A percentile compares a stretch with the other conserved stretches of the same genome.
Evolutionary conservation across 306 rosid species (phyloP).

Genomic region (Mimosa bimucronata): DNA sequence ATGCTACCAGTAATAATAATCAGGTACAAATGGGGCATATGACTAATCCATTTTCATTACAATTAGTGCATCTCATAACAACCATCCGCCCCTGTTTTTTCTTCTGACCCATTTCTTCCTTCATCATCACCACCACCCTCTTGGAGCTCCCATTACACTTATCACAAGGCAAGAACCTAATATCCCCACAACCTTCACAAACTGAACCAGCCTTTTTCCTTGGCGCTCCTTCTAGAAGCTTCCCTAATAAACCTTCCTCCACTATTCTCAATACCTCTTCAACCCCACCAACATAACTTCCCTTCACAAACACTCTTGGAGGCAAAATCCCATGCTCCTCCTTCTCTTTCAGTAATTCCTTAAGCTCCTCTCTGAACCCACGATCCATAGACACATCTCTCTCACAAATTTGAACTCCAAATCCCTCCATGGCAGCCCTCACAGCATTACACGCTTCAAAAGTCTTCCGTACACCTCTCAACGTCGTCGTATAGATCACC

Average conservation of each 20-base stretch:
- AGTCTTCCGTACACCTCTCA: conserved; percentile 78
- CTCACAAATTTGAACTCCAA: conserved; percentile 69
- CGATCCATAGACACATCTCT: conserved; percentile 89
- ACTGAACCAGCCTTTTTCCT: conserved; percentile 59
- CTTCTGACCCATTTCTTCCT: conserved; percentile 36
- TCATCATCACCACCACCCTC: conserved; percentile 43
- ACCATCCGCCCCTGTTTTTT: conserved; percentile 42
- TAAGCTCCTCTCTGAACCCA: conserved; percentile 69
- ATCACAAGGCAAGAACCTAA: conserved; percentile 79
- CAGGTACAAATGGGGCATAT: conserved; percentile 81
- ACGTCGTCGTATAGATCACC: conserved; percentile 78
- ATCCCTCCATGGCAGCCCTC: conserved; percentile 59
- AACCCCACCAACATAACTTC: conserved; percentile 70
- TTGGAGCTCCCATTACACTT: conserved; percentile 85
- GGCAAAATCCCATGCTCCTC: conserved; percentile 53
- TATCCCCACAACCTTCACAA: conserved; percentile 86
- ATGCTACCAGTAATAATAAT: conserved; percentile 1
- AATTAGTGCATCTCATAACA: conserved; percentile 64
- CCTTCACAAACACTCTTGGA: conserved; percentile 77
- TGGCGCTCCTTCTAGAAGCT: conserved; percentile 65
- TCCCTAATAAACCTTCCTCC: conserved; percentile 71
- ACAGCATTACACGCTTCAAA: conserved; percentile 83
- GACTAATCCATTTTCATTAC: conserved; percentile 91
- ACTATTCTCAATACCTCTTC: conserved; percentile 64
- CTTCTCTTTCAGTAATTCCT: conserved; percentile 51